Conservation (phyloP, 768 basidiomycete genomes). For the Tulasnella calospora region DNA sequence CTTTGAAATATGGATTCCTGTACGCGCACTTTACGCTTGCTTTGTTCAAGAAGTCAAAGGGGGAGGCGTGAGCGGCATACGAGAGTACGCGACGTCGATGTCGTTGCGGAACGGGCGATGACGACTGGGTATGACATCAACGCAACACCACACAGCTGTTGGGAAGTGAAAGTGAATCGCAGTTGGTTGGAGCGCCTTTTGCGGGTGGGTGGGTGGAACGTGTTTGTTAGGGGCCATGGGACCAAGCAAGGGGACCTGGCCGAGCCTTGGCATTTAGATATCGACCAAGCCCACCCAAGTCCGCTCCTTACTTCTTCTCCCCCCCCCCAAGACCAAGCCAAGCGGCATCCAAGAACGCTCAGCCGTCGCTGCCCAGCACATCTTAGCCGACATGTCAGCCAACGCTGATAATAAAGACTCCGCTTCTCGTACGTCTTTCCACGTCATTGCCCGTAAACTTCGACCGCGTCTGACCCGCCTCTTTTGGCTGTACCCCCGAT, state of each 20-base stretch:
- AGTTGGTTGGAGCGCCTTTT: too few species aligned
- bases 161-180: background rate
- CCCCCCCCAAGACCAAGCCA: background rate
- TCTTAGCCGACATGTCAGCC: background rate
- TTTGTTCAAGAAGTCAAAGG: background rate
- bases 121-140: background rate
- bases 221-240: background rate
- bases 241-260: background rate
- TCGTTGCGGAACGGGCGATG: background rate
- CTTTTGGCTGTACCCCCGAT: background rate
- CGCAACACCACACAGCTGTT: too few species aligned
- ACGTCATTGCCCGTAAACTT: constrained; percentile 6
- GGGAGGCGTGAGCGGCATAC: background rate
- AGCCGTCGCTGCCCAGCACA: background rate
- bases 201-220: background rate
- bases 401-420: background rate
- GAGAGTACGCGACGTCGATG: background rate
- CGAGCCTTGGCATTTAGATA: background rate
- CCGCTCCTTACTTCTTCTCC: background rate
- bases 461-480: background rate
- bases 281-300: background rate
- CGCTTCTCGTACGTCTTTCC: background rate
- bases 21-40: background rate
- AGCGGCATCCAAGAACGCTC: background rate
- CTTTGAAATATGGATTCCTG: background rate